Evolutionary conservation across 306 rosid genomes (phyloP).

Genomic region (Casuarina equisetifolia): DNA sequence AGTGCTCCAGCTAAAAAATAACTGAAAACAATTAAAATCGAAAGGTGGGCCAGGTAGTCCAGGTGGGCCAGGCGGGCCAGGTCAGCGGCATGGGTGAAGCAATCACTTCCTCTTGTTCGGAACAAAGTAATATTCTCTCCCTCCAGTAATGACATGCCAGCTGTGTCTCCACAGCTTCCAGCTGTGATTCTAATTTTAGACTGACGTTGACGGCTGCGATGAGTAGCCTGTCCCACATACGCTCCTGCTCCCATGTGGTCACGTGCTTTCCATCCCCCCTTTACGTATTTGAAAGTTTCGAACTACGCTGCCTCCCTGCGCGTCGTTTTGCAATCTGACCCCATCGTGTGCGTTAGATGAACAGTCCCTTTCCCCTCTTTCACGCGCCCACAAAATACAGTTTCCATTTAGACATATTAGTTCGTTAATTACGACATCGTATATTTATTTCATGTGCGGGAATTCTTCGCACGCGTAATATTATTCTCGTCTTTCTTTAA

Average conservation of each 20-base stretch:
- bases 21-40: no score
- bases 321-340: background rate
- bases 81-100: background rate
- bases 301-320: no score
- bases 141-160: slow-evolving; percentile 39
- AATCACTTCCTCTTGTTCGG: background rate
- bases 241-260: slow-evolving; percentile 39
- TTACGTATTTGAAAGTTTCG: background rate
- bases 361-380: background rate
- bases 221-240: slow-evolving; percentile 6
- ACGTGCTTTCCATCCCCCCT: slow-evolving; percentile 34
- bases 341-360: background rate
- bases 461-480: background rate
- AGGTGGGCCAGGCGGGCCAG: background rate
- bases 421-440: background rate
- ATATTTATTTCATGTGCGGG: background rate
- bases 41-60: background rate
- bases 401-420: background rate
- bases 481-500: background rate
- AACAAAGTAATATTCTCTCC: slow-evolving; percentile 25
- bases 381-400: background rate
- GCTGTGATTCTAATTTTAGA: slow-evolving; percentile 13
- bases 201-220: slow-evolving; percentile 37
- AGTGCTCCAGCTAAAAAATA: no score
- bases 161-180: slow-evolving; percentile 24